Conservation (phyloP, 352 stramenopile species). For the Phytophthora cajani region DNA sequence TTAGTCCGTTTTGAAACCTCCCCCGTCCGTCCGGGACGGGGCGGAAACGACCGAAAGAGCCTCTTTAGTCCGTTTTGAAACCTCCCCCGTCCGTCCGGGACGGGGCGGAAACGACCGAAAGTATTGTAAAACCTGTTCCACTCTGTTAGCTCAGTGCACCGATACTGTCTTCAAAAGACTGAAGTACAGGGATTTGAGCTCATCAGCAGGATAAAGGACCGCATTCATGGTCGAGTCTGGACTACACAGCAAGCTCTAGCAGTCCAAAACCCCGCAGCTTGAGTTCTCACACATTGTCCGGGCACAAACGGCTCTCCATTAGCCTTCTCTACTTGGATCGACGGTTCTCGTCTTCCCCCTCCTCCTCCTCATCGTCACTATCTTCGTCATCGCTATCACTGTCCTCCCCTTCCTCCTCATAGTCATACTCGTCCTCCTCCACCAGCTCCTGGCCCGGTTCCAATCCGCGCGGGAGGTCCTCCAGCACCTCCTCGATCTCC, state of each 20-base stretch:
- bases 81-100: not conserved
- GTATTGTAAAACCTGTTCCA: too few species aligned
- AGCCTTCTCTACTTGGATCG: not conserved
- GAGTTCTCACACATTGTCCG: not conserved
- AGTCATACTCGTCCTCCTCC: constrained; percentile 30
- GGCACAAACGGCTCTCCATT: not conserved
- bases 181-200: too few species aligned
- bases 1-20: not conserved
- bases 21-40: not conserved
- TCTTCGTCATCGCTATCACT: constrained; percentile 21
- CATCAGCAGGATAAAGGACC: too few species aligned
- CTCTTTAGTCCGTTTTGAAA: not conserved
- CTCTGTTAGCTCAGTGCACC: too few species aligned
- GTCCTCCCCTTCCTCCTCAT: constrained; percentile 14
- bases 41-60: too few species aligned
- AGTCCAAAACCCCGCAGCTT: not conserved
- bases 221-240: too few species aligned
- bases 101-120: too few species aligned
- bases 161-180: too few species aligned
- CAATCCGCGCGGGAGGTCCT: constrained; percentile 41
- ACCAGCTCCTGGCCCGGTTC: constrained; percentile 19
- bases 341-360: not conserved
- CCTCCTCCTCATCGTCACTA: not conserved
- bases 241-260: not conserved
- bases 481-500: constrained; percentile 70